These are phyloP conservation scores for Phytophthora meadii DNA, from an alignment of 352 stramenopile species.

Conservation along the genomic window DNA sequence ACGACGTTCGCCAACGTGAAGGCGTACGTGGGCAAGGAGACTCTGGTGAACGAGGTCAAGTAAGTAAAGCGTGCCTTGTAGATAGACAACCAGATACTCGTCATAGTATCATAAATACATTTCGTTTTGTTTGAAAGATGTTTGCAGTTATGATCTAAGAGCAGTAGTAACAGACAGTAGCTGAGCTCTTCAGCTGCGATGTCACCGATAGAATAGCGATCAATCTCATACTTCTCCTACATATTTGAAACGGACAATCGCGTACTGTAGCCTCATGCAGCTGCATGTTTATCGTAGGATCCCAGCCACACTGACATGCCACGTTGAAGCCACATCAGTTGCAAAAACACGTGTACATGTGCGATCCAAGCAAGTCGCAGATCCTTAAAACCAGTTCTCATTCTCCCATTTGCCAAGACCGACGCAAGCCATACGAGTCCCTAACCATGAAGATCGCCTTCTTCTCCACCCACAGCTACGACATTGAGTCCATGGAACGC, in stretches of 20 bases:
- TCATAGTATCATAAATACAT: slow-evolving; percentile 17
- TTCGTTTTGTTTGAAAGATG: slow-evolving; percentile 8
- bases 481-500: slow-evolving; percentile 65
- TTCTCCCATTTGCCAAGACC: slow-evolving; percentile 22
- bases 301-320: background rate
- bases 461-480: slow-evolving; percentile 80
- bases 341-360: slow-evolving; percentile 23
- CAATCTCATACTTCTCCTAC: no score
- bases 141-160: background rate
- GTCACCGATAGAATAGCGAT: no score
- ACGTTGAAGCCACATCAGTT: slow-evolving; percentile 23
- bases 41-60: slow-evolving; percentile 66
- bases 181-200: no score
- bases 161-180: no score
- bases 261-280: background rate
- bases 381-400: slow-evolving; percentile 6
- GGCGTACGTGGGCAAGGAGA: slow-evolving; percentile 47
- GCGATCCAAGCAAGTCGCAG: background rate
- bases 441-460: slow-evolving; percentile 76
- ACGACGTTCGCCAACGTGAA: slow-evolving; percentile 77
- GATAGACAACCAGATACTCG: slow-evolving; percentile 4
- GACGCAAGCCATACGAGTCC: slow-evolving; percentile 1
- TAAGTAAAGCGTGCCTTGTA: slow-evolving; percentile 8
- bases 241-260: background rate
- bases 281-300: slow-evolving; percentile 20